Evolutionary conservation across 495 filamentous ascomycete species (phyloP).

Genomic region (Choiromyces venosus): DNA sequence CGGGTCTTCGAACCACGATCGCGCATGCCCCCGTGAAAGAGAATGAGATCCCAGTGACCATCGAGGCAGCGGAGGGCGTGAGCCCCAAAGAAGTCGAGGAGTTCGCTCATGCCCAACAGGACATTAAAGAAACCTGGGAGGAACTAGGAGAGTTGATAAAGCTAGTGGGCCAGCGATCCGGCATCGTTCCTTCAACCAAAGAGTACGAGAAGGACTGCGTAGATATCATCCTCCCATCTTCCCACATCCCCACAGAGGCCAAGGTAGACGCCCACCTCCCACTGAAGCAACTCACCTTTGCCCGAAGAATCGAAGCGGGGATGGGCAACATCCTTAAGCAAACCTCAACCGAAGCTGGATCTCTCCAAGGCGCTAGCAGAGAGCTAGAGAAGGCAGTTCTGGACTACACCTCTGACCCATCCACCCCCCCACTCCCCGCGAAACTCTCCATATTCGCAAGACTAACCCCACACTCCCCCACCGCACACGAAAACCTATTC

Average conservation of each 20-base stretch:
- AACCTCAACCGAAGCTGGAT: slow-evolving; percentile 45
- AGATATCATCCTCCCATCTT: slow-evolving; percentile 23
- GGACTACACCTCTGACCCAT: slow-evolving; percentile 48
- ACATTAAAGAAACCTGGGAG: slow-evolving; percentile 39
- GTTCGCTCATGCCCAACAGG: slow-evolving; percentile 37
- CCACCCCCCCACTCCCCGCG: slow-evolving; percentile 14
- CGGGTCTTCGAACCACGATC: slow-evolving; percentile 54
- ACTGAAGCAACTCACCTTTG: slow-evolving; percentile 53
- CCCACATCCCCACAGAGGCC: slow-evolving; percentile 16
- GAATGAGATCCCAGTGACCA: slow-evolving; percentile 18
- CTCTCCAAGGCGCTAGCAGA: slow-evolving; percentile 47
- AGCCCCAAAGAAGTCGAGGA: slow-evolving; percentile 35
- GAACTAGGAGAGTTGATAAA: slow-evolving; percentile 39
- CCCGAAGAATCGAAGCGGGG: slow-evolving; percentile 53
- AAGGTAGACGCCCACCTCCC: slow-evolving; percentile 41
- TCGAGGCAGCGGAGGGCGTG: slow-evolving; percentile 36
- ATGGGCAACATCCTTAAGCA: slow-evolving; percentile 70
- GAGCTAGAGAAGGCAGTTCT: slow-evolving; percentile 59
- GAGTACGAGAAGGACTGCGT: slow-evolving; percentile 24
- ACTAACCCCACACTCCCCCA: slow-evolving; percentile 46
- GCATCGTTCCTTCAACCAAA: slow-evolving; percentile 20
- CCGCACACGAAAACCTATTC: slow-evolving; percentile 21
- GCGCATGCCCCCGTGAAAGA: slow-evolving; percentile 20
- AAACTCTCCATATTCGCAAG: slow-evolving; percentile 62
- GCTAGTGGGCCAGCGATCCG: slow-evolving; percentile 31